Conservation (phyloP, 2,329 filamentous ascomycete genomes). For the Aaosphaeria pasadenensis region DNA sequence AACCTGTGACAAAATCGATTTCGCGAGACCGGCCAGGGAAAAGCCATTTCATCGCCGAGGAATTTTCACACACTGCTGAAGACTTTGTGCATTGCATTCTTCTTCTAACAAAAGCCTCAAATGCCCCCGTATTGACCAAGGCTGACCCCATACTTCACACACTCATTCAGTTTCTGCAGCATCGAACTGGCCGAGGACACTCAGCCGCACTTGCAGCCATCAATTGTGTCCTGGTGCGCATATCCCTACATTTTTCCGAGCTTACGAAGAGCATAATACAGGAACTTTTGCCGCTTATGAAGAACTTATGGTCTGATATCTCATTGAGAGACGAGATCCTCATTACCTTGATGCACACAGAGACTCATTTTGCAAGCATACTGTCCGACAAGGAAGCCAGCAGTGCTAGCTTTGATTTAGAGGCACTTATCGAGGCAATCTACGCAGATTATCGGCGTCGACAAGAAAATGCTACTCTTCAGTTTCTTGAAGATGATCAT, state of each 20-base stretch:
- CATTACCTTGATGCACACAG: constrained; percentile 64
- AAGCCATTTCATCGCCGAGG: constrained; percentile 16
- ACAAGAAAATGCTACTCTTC: constrained; percentile 49
- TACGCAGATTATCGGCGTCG: constrained; percentile 75
- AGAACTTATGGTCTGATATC: constrained; percentile 65
- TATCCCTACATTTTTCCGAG: constrained; percentile 65
- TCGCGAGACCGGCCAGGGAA: constrained; percentile 17
- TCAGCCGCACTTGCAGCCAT: constrained; percentile 72
- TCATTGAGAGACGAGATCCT: constrained; percentile 73
- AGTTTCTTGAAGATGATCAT: constrained; percentile 70
- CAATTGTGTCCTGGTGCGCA: constrained; percentile 65
- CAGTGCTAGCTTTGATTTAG: constrained; percentile 44
- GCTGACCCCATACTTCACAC: constrained; percentile 56
- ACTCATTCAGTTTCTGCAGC: constrained; percentile 60
- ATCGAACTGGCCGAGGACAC: constrained; percentile 62
- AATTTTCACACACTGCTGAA: constrained; percentile 24
- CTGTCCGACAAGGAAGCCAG: constrained; percentile 23
- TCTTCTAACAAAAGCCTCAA: constrained; percentile 61
- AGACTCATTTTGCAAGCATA: constrained; percentile 37
- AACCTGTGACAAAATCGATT: constrained; percentile 20
- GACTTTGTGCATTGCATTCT: constrained; percentile 61
- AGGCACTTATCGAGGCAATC: constrained; percentile 68
- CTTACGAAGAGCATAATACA: constrained; percentile 60
- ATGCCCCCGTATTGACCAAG: constrained; percentile 62
- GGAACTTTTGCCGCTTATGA: constrained; percentile 67